Base-by-base conservation (phyloP, 129 eudicot species). In the Calendula officinalis region DNA sequence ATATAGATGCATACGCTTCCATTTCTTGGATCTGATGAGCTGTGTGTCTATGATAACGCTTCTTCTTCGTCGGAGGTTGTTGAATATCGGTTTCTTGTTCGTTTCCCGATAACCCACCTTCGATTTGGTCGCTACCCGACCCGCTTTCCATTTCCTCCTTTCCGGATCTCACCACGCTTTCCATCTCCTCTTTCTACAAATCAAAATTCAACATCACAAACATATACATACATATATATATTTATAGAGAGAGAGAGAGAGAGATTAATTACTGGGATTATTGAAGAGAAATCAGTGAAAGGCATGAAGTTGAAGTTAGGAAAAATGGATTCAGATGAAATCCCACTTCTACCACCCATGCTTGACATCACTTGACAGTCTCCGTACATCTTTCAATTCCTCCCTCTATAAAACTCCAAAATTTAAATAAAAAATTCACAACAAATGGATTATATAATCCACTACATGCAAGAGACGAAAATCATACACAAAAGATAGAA, bases 361-460 rank as follows among this genome's bases (percentile, higher is more conserved):
- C 82, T 77, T 78, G 97, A 78, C 73, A 88, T 66, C 60, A 91
- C 94, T 80, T 91, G 98, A 56, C 96, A 84, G 81, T 91, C 98
- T 73, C 96, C 98, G 78, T 72, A 87, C 98, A 91, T 91, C 68
- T 64, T 86, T 64, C 14, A 22, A 22, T 22, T 22, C 2, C 1
- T 60, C 64, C n/a, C 8, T 60, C 64, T 46, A 43, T 14, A 67
- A 9, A 55, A 68, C n/a, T 7, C 6, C 44, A 15, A 56, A 57
- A 32, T 7, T 17, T 1, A 40, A 11, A 35, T 36, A 0, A 50
- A 35, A 36, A 1, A 44, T 58, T 14, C 7, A 36, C n/a, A 39
- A n/a, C 7, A 17, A 9, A 36, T 22, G 4, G 43, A 76, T 12
- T 4, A 12, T 12, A 5, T 58, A 58, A 46, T 41, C 14, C 37